Base-by-base conservation (phyloP, 352 stramenopile genomes). In the Phytophthora pluvialis region DNA sequence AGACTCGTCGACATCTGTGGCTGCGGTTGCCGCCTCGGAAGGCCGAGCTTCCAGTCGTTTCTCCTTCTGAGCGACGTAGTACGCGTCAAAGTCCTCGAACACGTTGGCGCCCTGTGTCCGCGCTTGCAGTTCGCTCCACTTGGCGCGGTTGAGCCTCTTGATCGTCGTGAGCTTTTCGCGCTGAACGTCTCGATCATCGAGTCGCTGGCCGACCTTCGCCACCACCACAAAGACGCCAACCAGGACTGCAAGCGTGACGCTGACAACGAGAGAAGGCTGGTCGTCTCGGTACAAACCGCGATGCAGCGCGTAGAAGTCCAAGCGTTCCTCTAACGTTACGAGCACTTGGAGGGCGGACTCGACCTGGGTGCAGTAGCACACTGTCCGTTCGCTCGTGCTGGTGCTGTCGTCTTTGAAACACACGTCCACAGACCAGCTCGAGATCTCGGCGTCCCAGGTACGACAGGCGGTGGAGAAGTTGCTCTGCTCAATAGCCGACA, bases 381-480 rank as follows among this genome's bases (percentile, higher is more conserved):
- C 75, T 0, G 85, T 94, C 0, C 60, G 11, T 0, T 67, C 59
- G 1, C 56, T 42, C 0, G 81, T 78, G 25, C 83, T 92, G 15
- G 51, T 43, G 3, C 61, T 56, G 3, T 72, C 67, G 42, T 91
- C 83, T 15, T 91, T 90, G 46, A 83, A 86, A 52, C 85, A 94
- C 4, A 88, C 61, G 4, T 86, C 70, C 9, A 62, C 36, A 1
- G 81, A 70, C 78, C 78, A 94, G n/a, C 45, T 40, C 1, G 59
- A 67, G 0, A 18, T 45, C 4, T 71, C 52, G 0, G 60, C 25
- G 33, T 87, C 80, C 85, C 85, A 94, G 8, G 75, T 70, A 3
- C 78, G 69, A 49, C 85, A 94, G 0, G 61, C 49, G 0, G 83
- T 92, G 3, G 83, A 77, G 52, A 90, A 94, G 33, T 91, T 88